phyloP scores from a whole-genome alignment of 2,329 filamentous ascomycete species.

The Penicillium italicum region DNA sequence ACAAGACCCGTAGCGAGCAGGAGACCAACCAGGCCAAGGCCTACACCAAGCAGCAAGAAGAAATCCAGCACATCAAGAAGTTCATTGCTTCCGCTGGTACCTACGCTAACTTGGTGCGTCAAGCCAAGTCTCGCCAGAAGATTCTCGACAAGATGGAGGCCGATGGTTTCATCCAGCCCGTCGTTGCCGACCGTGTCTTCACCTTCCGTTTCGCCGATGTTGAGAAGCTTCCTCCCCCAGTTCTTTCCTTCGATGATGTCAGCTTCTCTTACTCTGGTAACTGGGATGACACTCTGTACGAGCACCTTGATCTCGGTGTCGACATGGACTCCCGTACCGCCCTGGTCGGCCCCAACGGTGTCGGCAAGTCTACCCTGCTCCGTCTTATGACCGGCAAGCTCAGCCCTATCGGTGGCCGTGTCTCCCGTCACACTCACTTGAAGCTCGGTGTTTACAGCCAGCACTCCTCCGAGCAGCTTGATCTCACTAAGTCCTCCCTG shows the following conservation, averaged over 20 bases:
- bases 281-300: conserved; percentile 85
- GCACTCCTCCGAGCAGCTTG: conserved; percentile 97
- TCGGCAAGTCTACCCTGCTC: conserved; percentile 95
- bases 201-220: conserved; percentile 98
- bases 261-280: conserved; percentile 97
- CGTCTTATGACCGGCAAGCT: conserved; percentile 96
- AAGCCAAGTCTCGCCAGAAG: conserved; percentile 99
- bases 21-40: conserved; percentile 99
- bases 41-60: conserved; percentile 97
- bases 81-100: conserved; percentile 99
- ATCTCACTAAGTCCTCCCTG: conserved; percentile 93
- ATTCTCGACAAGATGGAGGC: conserved; percentile 99
- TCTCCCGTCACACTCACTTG: conserved; percentile 93
- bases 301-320: conserved; percentile 94
- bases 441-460: conserved; percentile 98
- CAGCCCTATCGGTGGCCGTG: conserved; percentile 73
- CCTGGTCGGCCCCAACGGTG: conserved; percentile 96
- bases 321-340: conserved; percentile 99
- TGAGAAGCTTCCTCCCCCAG: conserved; percentile 97
- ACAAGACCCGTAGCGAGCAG: conserved; percentile 90
- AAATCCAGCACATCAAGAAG: conserved; percentile 99
- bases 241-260: conserved; percentile 93
- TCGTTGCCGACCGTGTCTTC: conserved; percentile 80
- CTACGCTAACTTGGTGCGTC: conserved; percentile 97
- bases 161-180: conserved; percentile 94